Evolutionary conservation across 1,139 yeast genomes (phyloP).

Genomic region (Hansenula sp.): DNA sequence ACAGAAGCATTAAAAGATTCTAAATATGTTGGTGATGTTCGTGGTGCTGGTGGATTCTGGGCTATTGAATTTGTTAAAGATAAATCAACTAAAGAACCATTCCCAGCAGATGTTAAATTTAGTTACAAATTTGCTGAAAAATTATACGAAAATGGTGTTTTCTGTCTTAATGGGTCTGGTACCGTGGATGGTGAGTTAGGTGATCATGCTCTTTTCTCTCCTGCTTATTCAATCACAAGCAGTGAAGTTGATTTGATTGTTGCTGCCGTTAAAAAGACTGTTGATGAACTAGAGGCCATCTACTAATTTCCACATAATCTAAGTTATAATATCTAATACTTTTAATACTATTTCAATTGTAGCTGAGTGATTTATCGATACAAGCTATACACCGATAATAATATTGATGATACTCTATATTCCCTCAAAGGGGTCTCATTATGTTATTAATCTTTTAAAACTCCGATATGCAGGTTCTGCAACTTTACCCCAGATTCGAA

Average conservation of each 20-base stretch:
- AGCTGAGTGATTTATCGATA: too few species aligned
- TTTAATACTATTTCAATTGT: too few species aligned
- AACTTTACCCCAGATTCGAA: too few species aligned
- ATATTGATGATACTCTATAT: too few species aligned
- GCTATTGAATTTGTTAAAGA: conserved; percentile 52
- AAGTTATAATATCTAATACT: too few species aligned
- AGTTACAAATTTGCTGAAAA: conserved; percentile 24
- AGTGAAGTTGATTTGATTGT: conserved; percentile 43
- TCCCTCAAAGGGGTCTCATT: too few species aligned
- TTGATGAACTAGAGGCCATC: conserved; percentile 12
- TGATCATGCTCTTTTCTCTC: conserved; percentile 49
- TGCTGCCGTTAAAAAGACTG: conserved; percentile 12
- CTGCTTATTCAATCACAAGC: conserved; percentile 43
- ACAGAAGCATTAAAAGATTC: conserved; percentile 28
- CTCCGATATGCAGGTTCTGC: too few species aligned
- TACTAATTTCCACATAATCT: too few species aligned
- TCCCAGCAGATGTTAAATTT: conserved; percentile 31
- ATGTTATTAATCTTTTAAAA: too few species aligned
- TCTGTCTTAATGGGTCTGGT: conserved; percentile 42
- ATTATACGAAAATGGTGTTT: conserved; percentile 39
- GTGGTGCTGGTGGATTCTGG: conserved; percentile 64
- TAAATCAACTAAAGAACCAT: conserved; percentile 42
- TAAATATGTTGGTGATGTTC: conserved; percentile 48
- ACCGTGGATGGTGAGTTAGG: conserved; percentile 37
- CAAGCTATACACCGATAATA: too few species aligned